Base-by-base conservation (phyloP, 805 yeast genomes). In the Cyberlindnera xylosilytica region DNA sequence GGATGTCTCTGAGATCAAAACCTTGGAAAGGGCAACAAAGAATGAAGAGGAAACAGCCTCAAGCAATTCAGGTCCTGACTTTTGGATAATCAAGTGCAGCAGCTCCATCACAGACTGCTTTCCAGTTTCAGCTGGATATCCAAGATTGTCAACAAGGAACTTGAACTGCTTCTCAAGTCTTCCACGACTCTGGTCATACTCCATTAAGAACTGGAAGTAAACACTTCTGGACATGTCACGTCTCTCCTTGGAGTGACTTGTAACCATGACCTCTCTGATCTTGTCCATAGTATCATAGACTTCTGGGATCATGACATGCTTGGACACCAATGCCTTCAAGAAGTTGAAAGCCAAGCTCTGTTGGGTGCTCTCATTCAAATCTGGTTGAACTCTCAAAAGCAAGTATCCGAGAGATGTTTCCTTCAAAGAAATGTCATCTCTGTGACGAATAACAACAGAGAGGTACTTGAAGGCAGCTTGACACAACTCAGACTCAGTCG, bases 121-220 rank as follows among this genome's bases (percentile, higher is more conserved):
- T 39, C 99, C 99, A 32, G 78, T 73, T 44, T 85, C 85, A 4
- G 95, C 81, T 4, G 95, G 90, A 59, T 93, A 93, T 19, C 80
- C 74, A 49, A 93, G 67, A 60, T 93, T 93, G 42, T 78, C 78
- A 8, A 90, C 85, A 62, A 93, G 70, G 58, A 83, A 81, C 49
- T 82, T 79, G 64, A 91, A 82, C 50, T 87, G 95, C 53, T 83
- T 86, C 49, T 86, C 93, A 36, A 93, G 61, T 50, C 87, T 76
- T 4, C 91, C 89, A 53, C 81, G 74, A 24, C 98, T 89, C 66
- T 91, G 97, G 54, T 96, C 98, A 57, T 87, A 93, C 54, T 89
- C 96, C 84, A 88, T 84, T 57, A 93, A 65, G 54, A 93, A 93
- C 54, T 82, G 89, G 61, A 79, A 84, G 59, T 80, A 93, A 2